Conservation (phyloP, 164 flowering plant species). For the Aristolochia contorta region DNA sequence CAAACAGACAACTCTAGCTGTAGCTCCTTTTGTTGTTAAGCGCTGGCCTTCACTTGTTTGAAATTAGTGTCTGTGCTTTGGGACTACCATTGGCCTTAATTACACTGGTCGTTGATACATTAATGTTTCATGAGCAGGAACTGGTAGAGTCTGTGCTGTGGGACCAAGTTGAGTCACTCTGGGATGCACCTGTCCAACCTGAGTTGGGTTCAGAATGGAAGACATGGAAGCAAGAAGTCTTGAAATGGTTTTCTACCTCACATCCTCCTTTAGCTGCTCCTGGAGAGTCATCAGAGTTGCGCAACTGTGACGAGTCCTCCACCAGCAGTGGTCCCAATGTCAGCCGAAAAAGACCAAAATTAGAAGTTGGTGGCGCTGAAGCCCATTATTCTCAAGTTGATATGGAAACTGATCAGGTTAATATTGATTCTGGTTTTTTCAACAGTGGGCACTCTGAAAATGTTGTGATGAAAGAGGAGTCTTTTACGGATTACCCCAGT, state of each 20-base stretch:
- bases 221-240: constrained; percentile 78
- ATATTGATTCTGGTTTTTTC: constrained; percentile 32
- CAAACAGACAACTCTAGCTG: too few species aligned
- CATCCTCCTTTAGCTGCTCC: constrained; percentile 20
- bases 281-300: constrained; percentile 30
- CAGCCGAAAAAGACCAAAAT: constrained; percentile 80
- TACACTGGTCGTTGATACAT: too few species aligned
- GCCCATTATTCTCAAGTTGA: constrained; percentile 35
- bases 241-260: constrained; percentile 66
- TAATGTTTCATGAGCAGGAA: constrained; percentile 41
- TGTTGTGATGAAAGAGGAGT: constrained; percentile 21
- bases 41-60: too few species aligned
- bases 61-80: too few species aligned
- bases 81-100: too few species aligned
- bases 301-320: constrained; percentile 21
- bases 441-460: constrained; percentile 21
- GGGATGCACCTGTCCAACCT: constrained; percentile 47
- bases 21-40: too few species aligned
- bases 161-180: constrained; percentile 52
- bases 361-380: constrained; percentile 95
- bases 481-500: constrained; percentile 13
- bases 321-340: constrained; percentile 25
- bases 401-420: constrained; percentile 5
- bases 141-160: constrained; percentile 54
- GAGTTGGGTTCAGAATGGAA: constrained; percentile 60